Base-by-base conservation (phyloP, 352 stramenopile species). In the Globisporangium lucens region DNA sequence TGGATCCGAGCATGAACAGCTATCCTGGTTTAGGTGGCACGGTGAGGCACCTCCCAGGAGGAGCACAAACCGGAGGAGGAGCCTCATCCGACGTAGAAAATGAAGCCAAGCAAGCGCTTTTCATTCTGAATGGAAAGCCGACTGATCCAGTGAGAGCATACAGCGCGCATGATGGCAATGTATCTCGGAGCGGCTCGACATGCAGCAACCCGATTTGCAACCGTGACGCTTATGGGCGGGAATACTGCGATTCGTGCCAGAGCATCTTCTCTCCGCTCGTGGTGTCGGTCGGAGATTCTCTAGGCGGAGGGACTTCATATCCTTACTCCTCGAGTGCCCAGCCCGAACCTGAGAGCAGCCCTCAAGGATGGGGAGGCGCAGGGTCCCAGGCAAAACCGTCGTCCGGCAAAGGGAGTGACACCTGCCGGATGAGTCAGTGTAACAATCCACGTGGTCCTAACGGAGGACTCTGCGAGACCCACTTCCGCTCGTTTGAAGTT, bases 191-290 rank as follows among this genome's bases (percentile, higher is more conserved):
- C 35, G 47, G 41, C 5, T 49, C 60, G 22, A 22, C 65, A 30
- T 91, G 83, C 62, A 82, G 63, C 41, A 91, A 90, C 58, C 75
- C 75, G 38, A 89, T 87, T 27, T 91, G 83, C 61, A 69, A 73
- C 38, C 74, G 77, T 22, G 75, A 88, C 43, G 81, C 76, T 24
- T 88, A 82, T 62, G 79, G 78, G 0, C 72, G 74, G 4, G 81
- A 89, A 49, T 88, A 84, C 51, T 91, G 83, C 41, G 81, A 88
- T 12, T 71, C 72, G 1, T 91, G 83, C 55, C 81, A 88, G 66
- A 78, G 67, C 43, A 75, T 91, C 41, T 90, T 89, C 43, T 77
- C 79, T 13, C 79, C 79, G 24, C 67, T 89, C 52, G 71, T 79
- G 4, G 75, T 85, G 20, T 77, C 80, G 2, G 81, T 82, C 46